Base-by-base conservation (phyloP, 2,329 filamentous ascomycete genomes). In the Xylariaceae sp. region DNA sequence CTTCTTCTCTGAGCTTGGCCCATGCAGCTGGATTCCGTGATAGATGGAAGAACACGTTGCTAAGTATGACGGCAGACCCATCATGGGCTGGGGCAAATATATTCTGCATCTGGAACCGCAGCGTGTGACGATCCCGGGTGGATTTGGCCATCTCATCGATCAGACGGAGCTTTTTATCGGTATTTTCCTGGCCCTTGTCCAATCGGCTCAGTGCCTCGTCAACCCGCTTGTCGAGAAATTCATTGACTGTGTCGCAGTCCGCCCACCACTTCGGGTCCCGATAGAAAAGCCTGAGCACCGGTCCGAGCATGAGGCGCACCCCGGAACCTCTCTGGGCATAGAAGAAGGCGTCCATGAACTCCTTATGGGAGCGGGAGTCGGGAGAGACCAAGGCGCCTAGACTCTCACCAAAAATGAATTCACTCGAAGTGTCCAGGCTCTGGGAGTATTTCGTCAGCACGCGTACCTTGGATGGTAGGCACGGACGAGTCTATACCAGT, bases 81-180 rank as follows among this genome's bases (percentile, higher is more conserved):
- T 51, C 44, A 28, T 47, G 43, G 4, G 40, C 45, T 3, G 44
- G 42, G 11, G 42, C 44, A 33, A 51, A 51, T 5, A 47, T 38
- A 26, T 38, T 50, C 29, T 41, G 32, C 32, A 47, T 41, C 19
- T 42, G 36, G 14, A 31, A 46, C 5, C 37, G 36, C 4, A 50
- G 38, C 10, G 40, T 46, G 18, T 34, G 28, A 5, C 35, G 32
- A 25, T 47, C 40, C 14, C 37, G 35, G 4, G 43, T 50, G 4
- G 28, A 38, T 16, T 47, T 43, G 1, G 37, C 44, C 34, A 46
- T 39, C 33, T 49, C 40, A 28, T 47, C 42, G 11, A 47, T 31
- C 9, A 49, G 25, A 14, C 24, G 27, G 12, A 35, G 31, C 14
- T n/a, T 31, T 14, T 23, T 21, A 5, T 35, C 16, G 19, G 19